Evolutionary conservation across 768 basidiomycete species (phyloP).

Genomic region (Hortiboletus campestris): DNA sequence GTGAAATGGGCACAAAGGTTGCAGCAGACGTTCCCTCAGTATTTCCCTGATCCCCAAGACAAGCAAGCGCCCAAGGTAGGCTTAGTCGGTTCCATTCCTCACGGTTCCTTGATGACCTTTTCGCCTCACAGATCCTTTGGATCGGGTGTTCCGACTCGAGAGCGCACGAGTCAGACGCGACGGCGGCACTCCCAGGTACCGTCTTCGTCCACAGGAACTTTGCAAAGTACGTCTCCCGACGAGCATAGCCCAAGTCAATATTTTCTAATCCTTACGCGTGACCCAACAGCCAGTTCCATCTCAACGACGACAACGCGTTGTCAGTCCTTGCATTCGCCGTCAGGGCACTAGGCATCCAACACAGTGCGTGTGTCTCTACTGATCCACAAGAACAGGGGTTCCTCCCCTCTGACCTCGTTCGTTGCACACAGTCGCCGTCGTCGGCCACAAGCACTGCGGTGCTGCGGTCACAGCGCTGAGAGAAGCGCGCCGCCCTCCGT

Average conservation of each 20-base stretch:
- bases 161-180: conserved; percentile 76
- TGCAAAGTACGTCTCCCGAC: conserved; percentile 59
- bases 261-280: background rate
- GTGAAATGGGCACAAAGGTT: conserved; percentile 19
- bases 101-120: background rate
- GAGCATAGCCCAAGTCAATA: background rate
- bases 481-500: background rate
- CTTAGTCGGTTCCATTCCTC: background rate
- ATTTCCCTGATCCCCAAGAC: conserved; percentile 13
- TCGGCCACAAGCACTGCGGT: conserved; percentile 82
- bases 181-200: conserved; percentile 68
- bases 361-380: conserved; percentile 53
- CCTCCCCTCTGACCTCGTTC: conserved; percentile 3
- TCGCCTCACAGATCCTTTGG: conserved; percentile 58
- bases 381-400: background rate
- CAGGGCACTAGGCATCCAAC: conserved; percentile 60
- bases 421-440: conserved; percentile 58
- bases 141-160: conserved; percentile 84
- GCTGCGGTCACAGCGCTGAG: conserved; percentile 51
- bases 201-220: conserved; percentile 86
- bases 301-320: conserved; percentile 64
- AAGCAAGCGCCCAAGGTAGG: conserved; percentile 23
- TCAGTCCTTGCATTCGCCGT: conserved; percentile 77
- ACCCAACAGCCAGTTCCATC: conserved; percentile 60
- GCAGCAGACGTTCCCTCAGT: conserved; percentile 21